These are phyloP conservation scores for Ziziphus jujuba DNA, from an alignment of 306 rosid genomes.

Conservation along the genomic window DNA sequence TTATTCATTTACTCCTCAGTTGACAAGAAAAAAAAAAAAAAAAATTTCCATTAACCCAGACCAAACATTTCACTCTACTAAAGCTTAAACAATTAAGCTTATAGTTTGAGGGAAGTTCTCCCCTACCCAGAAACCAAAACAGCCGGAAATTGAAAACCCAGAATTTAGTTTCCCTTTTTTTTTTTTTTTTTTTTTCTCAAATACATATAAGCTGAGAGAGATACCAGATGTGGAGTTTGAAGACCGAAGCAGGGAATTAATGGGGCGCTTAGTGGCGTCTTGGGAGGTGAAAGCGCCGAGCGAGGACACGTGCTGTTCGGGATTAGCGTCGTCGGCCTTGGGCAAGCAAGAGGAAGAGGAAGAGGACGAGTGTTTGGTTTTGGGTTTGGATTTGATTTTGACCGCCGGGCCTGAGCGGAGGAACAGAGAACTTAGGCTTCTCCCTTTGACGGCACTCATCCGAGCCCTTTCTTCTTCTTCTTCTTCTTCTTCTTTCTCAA, in stretches of 20 bases:
- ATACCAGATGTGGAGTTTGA: constrained; percentile 50
- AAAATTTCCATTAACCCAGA: background rate
- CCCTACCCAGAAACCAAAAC: constrained; percentile 4
- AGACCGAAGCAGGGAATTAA: background rate
- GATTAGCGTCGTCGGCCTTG: constrained; percentile 20
- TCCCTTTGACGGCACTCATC: constrained; percentile 43
- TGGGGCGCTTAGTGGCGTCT: constrained; percentile 2
- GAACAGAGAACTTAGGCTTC: constrained; percentile 32
- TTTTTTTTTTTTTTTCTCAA: background rate
- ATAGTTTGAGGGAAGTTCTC: constrained; percentile 2
- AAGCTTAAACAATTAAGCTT: constrained; percentile 14
- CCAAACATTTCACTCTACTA: background rate
- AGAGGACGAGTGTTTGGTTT: background rate
- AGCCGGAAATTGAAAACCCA: background rate
- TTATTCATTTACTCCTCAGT: background rate
- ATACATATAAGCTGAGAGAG: background rate
- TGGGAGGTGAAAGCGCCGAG: constrained; percentile 18
- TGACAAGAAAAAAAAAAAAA: background rate
- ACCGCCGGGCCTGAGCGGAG: constrained; percentile 29
- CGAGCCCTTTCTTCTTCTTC: background rate
- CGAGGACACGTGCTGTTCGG: constrained; percentile 26
- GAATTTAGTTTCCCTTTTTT: background rate
- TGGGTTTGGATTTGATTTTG: constrained; percentile 11
- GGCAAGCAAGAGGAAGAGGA: constrained; percentile 8
- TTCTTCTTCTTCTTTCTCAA: background rate